phyloP scores from a whole-genome alignment of 306 rosid species.

The Benincasa hispida region DNA sequence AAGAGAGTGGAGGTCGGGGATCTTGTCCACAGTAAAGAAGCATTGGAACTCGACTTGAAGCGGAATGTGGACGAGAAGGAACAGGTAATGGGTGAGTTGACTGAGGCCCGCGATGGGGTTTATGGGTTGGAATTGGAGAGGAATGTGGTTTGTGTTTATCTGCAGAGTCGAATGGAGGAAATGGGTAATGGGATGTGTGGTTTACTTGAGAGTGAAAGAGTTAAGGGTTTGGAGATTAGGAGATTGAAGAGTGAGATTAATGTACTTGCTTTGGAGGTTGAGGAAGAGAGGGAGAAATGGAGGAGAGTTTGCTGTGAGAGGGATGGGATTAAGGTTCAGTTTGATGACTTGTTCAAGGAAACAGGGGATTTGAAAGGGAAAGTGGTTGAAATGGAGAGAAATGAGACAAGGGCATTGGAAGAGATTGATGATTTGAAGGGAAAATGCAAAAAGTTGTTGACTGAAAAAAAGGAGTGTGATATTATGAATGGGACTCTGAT shows the following conservation, averaged over 20 bases:
- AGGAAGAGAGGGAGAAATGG: conserved; percentile 19
- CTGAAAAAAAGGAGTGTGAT: conserved; percentile 23
- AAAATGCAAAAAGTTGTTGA: conserved; percentile 12
- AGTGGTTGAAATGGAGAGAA: conserved; percentile 19
- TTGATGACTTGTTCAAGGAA: conserved; percentile 13
- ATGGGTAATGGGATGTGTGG: conserved; percentile 13
- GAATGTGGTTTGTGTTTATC: conserved; percentile 18
- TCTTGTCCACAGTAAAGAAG: conserved; percentile 16
- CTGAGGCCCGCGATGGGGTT: conserved; percentile 4
- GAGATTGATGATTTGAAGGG: conserved; percentile 19
- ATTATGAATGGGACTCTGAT: conserved; percentile 9
- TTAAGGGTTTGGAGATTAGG: conserved; percentile 24
- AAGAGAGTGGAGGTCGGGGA: conserved; percentile 36
- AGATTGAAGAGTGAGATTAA: conserved; percentile 14
- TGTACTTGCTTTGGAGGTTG: conserved; percentile 14
- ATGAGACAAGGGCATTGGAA: conserved; percentile 11
- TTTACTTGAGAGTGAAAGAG: conserved; percentile 18
- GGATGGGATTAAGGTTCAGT: conserved; percentile 21
- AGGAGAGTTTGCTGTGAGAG: conserved; percentile 26
- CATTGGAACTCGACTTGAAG: conserved; percentile 21
- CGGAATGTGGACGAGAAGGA: conserved; percentile 15
- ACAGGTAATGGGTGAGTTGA: conserved; percentile 17
- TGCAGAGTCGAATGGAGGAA: conserved; percentile 25
- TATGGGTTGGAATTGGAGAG: conserved; percentile 29
- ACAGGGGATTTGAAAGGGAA: conserved; percentile 20